Percentiles rank a stretch among this genome's conserved stretches.
Evolutionary conservation across 129 eudicot species (phyloP).

Genomic region (Gnaphalium uliginosum): DNA sequence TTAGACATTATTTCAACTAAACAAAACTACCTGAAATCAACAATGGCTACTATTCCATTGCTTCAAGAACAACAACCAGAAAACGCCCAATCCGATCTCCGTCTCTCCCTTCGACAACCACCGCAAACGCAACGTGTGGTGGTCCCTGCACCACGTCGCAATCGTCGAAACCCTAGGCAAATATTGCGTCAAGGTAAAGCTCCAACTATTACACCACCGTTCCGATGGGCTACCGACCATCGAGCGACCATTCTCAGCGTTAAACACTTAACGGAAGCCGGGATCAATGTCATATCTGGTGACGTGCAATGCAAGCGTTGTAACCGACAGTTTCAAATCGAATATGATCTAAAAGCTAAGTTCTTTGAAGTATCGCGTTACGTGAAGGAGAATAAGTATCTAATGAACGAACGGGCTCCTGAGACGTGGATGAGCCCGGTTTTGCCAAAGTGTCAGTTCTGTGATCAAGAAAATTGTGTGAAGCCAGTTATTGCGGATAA

Average conservation of each 20-base stretch:
- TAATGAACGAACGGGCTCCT: slow-evolving; percentile 27
- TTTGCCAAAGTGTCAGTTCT: slow-evolving; percentile 20
- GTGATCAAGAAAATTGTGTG: slow-evolving; percentile 34
- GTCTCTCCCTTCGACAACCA: slow-evolving; percentile 8
- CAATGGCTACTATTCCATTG: slow-evolving; percentile 2
- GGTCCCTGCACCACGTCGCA: slow-evolving; percentile 2
- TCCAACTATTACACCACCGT: slow-evolving; percentile 33
- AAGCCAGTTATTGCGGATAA: slow-evolving; percentile 35
- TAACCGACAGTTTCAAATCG: slow-evolving; percentile 13
- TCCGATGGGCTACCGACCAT: slow-evolving; percentile 34
- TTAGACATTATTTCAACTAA: not conserved
- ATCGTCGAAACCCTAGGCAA: slow-evolving; percentile 32
- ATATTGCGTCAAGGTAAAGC: slow-evolving; percentile 15
- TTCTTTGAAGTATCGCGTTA: slow-evolving; percentile 11
- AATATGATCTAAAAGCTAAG: slow-evolving; percentile 19
- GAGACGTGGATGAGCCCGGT: slow-evolving; percentile 18
- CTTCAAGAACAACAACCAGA: not conserved
- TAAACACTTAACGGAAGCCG: slow-evolving; percentile 14
- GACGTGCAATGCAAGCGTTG: slow-evolving; percentile 39
- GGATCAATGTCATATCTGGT: slow-evolving; percentile 19
- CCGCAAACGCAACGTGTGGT: not conserved
- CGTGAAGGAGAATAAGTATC: slow-evolving; percentile 27
- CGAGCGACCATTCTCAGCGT: slow-evolving; percentile 32
- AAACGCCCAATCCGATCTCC: slow-evolving; percentile 13
- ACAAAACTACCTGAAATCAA: slow-evolving; percentile 2